phyloP scores from a whole-genome alignment of 306 rosid genomes.

The Rosa persica region DNA sequence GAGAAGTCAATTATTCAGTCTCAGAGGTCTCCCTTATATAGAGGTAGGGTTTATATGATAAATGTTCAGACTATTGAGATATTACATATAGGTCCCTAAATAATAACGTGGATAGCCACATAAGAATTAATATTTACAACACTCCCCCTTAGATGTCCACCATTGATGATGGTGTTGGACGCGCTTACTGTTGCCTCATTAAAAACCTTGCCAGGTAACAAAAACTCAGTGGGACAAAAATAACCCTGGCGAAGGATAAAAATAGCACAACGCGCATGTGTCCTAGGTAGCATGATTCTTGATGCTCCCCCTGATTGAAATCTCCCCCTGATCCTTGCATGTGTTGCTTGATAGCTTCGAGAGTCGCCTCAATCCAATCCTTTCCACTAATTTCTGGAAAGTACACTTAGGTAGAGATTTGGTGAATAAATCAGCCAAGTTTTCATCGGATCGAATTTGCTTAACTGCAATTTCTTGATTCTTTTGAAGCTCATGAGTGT shows the following conservation, averaged over 20 bases:
- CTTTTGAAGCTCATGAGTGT: not conserved
- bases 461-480: not conserved
- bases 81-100: too few relatives aligned
- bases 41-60: too few relatives aligned
- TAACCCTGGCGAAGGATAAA: not conserved
- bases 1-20: too few relatives aligned
- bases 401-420: not conserved
- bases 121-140: too few relatives aligned
- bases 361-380: not conserved
- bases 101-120: too few relatives aligned
- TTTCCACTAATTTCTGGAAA: not conserved
- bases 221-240: not conserved
- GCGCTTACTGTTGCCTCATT: not conserved
- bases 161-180: not conserved
- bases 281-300: not conserved
- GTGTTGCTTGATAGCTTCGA: not conserved
- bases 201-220: not conserved
- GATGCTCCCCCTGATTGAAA: not conserved
- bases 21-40: too few relatives aligned
- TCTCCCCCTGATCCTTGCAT: not conserved
- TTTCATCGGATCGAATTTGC: not conserved
- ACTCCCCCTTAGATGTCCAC: too few relatives aligned
- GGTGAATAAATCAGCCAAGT: conserved; percentile 6
- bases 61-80: too few relatives aligned
- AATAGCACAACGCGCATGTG: not conserved